phyloP scores from a whole-genome alignment of 352 stramenopile species.

The Phytophthora megakarya region DNA sequence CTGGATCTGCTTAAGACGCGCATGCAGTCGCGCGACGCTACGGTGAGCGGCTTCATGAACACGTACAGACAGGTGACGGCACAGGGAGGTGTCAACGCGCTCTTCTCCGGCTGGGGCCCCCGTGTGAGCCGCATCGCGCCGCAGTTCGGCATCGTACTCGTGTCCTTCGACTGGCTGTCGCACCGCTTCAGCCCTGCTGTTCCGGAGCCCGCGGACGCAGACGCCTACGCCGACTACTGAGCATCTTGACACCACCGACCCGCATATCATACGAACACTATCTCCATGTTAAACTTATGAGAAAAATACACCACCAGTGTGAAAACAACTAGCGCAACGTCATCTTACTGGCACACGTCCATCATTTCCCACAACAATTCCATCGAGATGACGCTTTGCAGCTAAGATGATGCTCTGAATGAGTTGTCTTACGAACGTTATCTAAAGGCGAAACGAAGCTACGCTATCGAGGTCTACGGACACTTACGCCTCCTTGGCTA shows the following conservation, averaged over 20 bases:
- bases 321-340: conserved; percentile 12
- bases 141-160: conserved; percentile 84
- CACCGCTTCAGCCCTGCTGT: conserved; percentile 51
- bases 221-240: conserved; percentile 45
- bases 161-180: conserved; percentile 81
- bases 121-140: conserved; percentile 77
- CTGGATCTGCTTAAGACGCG: conserved; percentile 82
- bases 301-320: conserved; percentile 37
- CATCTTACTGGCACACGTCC: no score
- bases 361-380: no score
- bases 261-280: conserved; percentile 38
- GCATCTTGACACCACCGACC: not conserved
- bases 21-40: conserved; percentile 73
- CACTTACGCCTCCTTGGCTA: conserved; percentile 38
- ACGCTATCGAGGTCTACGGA: not conserved
- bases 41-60: conserved; percentile 45
- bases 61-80: conserved; percentile 60
- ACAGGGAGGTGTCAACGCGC: conserved; percentile 53
- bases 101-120: conserved; percentile 75
- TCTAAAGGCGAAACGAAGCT: conserved; percentile 10
- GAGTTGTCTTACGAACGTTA: conserved; percentile 20
- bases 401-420: no score
- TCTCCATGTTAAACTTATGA: conserved; percentile 39
- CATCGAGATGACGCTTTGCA: no score
- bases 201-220: conserved; percentile 31